Conservation (phyloP, 441 rosid genomes). For the Mallotus repandus region DNA sequence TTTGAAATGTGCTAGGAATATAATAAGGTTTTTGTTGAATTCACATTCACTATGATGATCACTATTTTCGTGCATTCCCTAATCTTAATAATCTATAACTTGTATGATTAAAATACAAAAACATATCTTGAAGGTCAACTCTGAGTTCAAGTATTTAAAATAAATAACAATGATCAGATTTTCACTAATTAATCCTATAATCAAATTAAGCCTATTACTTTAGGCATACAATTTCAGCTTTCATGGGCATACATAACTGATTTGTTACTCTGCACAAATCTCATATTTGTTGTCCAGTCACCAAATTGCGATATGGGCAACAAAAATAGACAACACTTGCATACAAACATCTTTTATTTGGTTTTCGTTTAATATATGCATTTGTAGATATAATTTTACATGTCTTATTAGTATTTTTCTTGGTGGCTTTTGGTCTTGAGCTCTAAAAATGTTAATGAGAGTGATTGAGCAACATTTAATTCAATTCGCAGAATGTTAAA, state of each 20-base stretch:
- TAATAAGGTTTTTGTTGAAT: background rate
- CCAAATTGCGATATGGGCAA: background rate
- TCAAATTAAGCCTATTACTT: background rate
- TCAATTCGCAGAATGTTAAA: conserved; percentile 67
- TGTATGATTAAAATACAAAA: background rate
- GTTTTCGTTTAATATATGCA: background rate
- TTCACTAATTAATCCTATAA: background rate
- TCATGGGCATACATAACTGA: background rate
- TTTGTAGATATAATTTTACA: background rate
- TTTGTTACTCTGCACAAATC: background rate
- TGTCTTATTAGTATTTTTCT: background rate
- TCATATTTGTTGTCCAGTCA: background rate
- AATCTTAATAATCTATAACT: background rate
- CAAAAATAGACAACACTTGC: background rate
- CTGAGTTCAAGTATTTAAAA: background rate
- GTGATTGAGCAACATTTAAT: conserved; percentile 18
- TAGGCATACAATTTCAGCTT: background rate
- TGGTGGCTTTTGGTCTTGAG: background rate
- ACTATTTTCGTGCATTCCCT: background rate
- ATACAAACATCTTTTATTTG: background rate
- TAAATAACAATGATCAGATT: background rate
- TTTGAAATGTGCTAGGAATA: background rate
- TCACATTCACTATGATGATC: background rate
- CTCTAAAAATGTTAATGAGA: background rate
- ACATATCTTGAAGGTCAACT: background rate